A percentile compares a stretch with the other conserved stretches of the same genome.
Evolutionary conservation across 805 yeast genomes (phyloP).

Genomic region (Starmerella ratchasimensis): DNA sequence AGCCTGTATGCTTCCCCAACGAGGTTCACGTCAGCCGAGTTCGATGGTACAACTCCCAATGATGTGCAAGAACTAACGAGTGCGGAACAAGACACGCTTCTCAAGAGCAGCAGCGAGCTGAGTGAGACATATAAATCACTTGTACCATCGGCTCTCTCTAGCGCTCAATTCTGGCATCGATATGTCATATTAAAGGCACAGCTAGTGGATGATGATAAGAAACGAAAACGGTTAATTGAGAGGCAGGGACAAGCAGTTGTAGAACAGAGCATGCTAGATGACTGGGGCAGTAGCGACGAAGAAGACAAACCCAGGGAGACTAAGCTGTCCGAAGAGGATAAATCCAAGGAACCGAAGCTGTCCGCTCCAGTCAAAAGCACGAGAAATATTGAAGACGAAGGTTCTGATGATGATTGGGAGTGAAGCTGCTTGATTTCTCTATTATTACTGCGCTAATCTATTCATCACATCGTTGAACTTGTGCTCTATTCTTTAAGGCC

Average conservation of each 20-base stretch:
- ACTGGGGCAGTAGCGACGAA: slow-evolving; percentile 29
- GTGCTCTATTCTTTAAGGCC: too few relatives aligned
- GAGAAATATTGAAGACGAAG: slow-evolving; percentile 7
- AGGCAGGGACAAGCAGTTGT: slow-evolving; percentile 23
- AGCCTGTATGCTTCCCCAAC: slow-evolving; percentile 39
- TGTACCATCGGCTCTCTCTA: slow-evolving; percentile 51
- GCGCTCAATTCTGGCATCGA: slow-evolving; percentile 58
- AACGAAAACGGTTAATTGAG: slow-evolving; percentile 49
- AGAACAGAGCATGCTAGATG: slow-evolving; percentile 29
- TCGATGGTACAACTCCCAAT: too few relatives aligned
- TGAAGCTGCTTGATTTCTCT: background rate
- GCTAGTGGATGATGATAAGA: slow-evolving; percentile 47
- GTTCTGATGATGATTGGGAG: slow-evolving; percentile 15
- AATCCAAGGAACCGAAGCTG: too few relatives aligned
- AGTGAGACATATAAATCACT: slow-evolving; percentile 41
- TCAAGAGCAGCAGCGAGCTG: slow-evolving; percentile 37
- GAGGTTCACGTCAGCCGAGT: slow-evolving; percentile 35
- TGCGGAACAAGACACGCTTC: slow-evolving; percentile 37
- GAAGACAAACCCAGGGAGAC: slow-evolving; percentile 2
- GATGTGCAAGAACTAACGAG: too few relatives aligned
- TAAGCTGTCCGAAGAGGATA: background rate
- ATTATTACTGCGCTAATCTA: background rate
- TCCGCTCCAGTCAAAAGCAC: background rate
- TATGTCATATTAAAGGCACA: slow-evolving; percentile 44
- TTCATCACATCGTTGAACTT: too few relatives aligned